These are phyloP conservation scores for Globisporangium mamillatum DNA, from an alignment of 352 stramenopile species.

Conservation along the genomic window DNA sequence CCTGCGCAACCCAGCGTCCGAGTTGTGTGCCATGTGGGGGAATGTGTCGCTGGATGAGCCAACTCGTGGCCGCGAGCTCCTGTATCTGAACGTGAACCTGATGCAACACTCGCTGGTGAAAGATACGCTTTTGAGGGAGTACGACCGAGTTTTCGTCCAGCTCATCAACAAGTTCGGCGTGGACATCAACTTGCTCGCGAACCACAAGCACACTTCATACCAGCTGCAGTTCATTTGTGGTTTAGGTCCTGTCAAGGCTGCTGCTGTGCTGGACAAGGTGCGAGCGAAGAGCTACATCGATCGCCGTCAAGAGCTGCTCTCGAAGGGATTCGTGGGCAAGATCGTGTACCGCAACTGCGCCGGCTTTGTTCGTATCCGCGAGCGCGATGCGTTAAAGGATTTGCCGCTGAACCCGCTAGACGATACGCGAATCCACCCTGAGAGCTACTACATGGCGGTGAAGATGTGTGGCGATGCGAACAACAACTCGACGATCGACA, in stretches of 20 bases:
- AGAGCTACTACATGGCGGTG: constrained; percentile 91
- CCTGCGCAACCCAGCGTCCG: constrained; percentile 80
- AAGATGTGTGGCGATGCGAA: constrained; percentile 90
- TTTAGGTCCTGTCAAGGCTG: constrained; percentile 79
- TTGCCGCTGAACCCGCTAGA: constrained; percentile 83
- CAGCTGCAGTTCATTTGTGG: constrained; percentile 87
- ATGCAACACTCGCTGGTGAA: constrained; percentile 87
- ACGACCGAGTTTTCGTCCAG: constrained; percentile 85
- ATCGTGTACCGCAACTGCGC: constrained; percentile 88
- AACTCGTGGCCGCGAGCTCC: constrained; percentile 68
- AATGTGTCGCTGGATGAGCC: constrained; percentile 78
- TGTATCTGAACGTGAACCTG: constrained; percentile 84
- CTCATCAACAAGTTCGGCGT: constrained; percentile 87
- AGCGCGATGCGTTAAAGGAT: constrained; percentile 83
- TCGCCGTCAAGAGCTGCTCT: constrained; percentile 82
- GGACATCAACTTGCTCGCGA: constrained; percentile 87
- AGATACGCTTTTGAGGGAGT: constrained; percentile 81
- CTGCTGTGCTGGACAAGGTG: constrained; percentile 78
- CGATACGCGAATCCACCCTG: constrained; percentile 85
- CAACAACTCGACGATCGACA: constrained; percentile 90
- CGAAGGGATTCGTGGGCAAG: constrained; percentile 79
- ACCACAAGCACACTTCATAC: constrained; percentile 86
- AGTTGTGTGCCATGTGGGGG: constrained; percentile 85
- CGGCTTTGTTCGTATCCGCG: constrained; percentile 85
- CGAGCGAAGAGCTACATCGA: constrained; percentile 85